Base-by-base conservation (phyloP, 1,139 yeast genomes). In the Sugiyamaella pinicola region DNA sequence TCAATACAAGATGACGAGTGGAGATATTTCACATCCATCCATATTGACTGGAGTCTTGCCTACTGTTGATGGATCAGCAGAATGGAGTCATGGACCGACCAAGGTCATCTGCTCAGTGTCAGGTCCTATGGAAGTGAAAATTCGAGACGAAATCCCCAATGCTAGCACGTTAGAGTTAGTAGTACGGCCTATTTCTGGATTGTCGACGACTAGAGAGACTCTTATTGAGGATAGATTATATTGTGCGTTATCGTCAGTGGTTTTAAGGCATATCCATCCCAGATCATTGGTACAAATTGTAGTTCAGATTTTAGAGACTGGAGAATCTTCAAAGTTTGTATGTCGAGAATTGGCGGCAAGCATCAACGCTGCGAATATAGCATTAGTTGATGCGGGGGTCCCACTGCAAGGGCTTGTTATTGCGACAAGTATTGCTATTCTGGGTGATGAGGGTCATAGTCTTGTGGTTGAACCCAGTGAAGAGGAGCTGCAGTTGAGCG, bases 111-210 rank as follows among this genome's bases (percentile, higher is more conserved):
- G 85, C 40, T 83, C 96, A 0, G 91, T 91, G 1, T 80, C 91
- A 0, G 99, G 99, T 0, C 99, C 99, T 0, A 79, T 91, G 45
- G 98, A 91, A 64, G 87, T 91, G 9, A 86, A 85, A 68, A 71
- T 81, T 17, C 79, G 95, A 61, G 96, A 90, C 66, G 99, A 93
- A 67, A 70, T 85, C 39, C 96, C 98, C 6, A 85, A 87, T 21
- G 76, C 78, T 47, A 85, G 93, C 15, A 82, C 89, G 22, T 69
- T 93, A 37, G 97, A 90, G 68, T 78, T 93, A n/a, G 80, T 83
- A 21, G 82, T 91, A 2, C 75, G 91, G 48, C 97, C 98, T 0
- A 81, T 87, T 19, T 72, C 76, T 8, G 97, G 97, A 1, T 76
- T 85, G 2, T 78, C 95, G 3, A 74, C 80, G 19, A 87, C 96